These are phyloP conservation scores for Aristolochia contorta DNA, from an alignment of 164 flowering plant species.

Conservation along the genomic window DNA sequence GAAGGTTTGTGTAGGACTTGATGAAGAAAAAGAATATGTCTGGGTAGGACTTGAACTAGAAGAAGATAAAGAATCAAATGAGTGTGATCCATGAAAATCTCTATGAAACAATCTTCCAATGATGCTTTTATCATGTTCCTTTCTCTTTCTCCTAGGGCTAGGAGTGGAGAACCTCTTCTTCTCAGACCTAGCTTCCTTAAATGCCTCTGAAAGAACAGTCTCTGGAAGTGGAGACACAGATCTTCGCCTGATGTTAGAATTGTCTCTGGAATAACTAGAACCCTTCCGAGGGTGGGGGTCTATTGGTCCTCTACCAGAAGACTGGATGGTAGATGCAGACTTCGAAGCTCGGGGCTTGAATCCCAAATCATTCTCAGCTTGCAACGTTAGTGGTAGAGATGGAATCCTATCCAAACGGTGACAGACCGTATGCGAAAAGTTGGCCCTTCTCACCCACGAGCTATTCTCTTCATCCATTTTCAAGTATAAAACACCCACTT, in stretches of 20 bases:
- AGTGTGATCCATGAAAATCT: constrained; percentile 15
- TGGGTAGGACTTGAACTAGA: constrained; percentile 14
- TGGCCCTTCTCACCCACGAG: constrained; percentile 87
- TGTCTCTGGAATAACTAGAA: not conserved
- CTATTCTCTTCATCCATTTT: constrained; percentile 48
- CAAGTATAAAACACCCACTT: not conserved
- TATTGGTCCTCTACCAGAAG: not conserved
- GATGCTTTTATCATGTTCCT: constrained; percentile 29
- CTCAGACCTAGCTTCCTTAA: constrained; percentile 61
- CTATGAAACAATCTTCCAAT: constrained; percentile 21
- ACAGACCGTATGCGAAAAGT: constrained; percentile 61
- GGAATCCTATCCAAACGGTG: constrained; percentile 45
- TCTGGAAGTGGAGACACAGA: constrained; percentile 53
- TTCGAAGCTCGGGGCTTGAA: constrained; percentile 22
- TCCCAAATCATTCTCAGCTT: constrained; percentile 15
- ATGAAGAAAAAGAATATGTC: not conserved
- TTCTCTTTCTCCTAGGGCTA: constrained; percentile 35
- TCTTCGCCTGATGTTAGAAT: constrained; percentile 32
- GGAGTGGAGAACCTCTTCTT: constrained; percentile 69
- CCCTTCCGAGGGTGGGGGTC: not conserved
- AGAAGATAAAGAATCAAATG: constrained; percentile 10
- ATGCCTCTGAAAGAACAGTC: constrained; percentile 42
- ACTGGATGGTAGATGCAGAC: constrained; percentile 13
- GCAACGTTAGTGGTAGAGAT: constrained; percentile 23
- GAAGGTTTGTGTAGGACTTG: constrained; percentile 33